phyloP scores from a whole-genome alignment of 257 asterid species.

The Salvia miltiorrhiza region DNA sequence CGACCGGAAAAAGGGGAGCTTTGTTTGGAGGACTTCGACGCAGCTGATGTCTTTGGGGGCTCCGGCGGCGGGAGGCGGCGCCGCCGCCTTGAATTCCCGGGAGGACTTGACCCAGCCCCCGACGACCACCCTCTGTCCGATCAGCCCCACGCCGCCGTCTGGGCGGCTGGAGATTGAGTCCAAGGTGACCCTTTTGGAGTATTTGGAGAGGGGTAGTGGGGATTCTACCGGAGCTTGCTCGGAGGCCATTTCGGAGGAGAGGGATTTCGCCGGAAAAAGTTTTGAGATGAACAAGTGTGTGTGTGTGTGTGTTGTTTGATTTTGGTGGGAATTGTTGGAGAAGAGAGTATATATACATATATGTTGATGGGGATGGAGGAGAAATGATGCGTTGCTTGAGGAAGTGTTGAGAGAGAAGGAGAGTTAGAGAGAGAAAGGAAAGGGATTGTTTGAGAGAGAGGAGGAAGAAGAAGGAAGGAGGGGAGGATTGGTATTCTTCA shows the following conservation, averaged over 20 bases:
- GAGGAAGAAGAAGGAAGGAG: not conserved
- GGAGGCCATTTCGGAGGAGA: conserved; percentile 56
- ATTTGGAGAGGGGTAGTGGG: conserved; percentile 39
- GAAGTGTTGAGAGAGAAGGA: conserved; percentile 27
- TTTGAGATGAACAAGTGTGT: not conserved
- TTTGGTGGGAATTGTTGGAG: conserved; percentile 19
- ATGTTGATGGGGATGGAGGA: conserved; percentile 1
- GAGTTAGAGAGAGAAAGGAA: conserved; percentile 53
- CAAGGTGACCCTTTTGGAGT: conserved; percentile 60
- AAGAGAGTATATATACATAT: conserved; percentile 25
- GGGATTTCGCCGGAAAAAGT: not conserved
- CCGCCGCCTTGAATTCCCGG: conserved; percentile 40
- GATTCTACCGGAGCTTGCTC: conserved; percentile 38
- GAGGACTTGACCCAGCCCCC: conserved; percentile 96
- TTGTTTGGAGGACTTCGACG: conserved; percentile 54
- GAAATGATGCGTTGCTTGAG: conserved; percentile 57
- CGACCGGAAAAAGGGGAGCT: conserved; percentile 56
- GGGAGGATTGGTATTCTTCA: conserved; percentile 63
- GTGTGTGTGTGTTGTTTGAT: not conserved
- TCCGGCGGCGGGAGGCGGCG: conserved; percentile 10
- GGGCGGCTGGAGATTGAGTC: conserved; percentile 43
- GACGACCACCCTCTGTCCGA: conserved; percentile 57
- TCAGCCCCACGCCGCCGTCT: conserved; percentile 52
- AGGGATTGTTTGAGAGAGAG: conserved; percentile 41
- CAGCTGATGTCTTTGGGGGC: conserved; percentile 52